These are phyloP conservation scores for Zygoascus sp. DNA, from an alignment of 1,139 yeast genomes.

Conservation along the genomic window DNA sequence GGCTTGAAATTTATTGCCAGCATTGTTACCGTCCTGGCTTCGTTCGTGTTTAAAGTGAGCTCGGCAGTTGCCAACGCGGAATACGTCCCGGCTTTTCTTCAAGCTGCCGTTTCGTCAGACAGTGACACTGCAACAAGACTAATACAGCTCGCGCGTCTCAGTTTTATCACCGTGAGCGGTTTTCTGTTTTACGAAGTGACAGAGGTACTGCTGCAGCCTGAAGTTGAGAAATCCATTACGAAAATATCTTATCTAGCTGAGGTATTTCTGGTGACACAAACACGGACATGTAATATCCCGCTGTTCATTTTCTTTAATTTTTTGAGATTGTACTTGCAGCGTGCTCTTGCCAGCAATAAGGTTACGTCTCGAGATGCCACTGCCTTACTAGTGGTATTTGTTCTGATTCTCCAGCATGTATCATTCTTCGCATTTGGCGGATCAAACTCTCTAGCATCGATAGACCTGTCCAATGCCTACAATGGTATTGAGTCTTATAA, in stretches of 20 bases:
- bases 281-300: constrained; percentile 66
- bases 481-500: constrained; percentile 75
- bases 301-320: constrained; percentile 52
- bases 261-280: constrained; percentile 62
- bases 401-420: constrained; percentile 55
- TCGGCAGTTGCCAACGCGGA: constrained; percentile 56
- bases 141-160: constrained; percentile 29
- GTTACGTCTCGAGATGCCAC: constrained; percentile 22
- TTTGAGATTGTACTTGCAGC: constrained; percentile 23
- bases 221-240: constrained; percentile 33
- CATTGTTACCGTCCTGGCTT: constrained; percentile 40
- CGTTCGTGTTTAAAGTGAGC: constrained; percentile 55
- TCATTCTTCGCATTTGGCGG: constrained; percentile 86
- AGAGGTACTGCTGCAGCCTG: constrained; percentile 16
- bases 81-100: constrained; percentile 41
- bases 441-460: constrained; percentile 86
- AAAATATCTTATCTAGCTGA: constrained; percentile 47
- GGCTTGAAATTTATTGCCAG: constrained; percentile 38
- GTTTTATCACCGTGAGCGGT: constrained; percentile 29
- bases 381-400: constrained; percentile 26
- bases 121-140: constrained; percentile 24
- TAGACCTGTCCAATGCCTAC: constrained; percentile 86
- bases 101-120: constrained; percentile 28
- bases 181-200: constrained; percentile 29
- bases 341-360: constrained; percentile 22